These are phyloP conservation scores for Fragilaria crotonensis DNA, from an alignment of 108 stramenopile species.

Conservation along the genomic window DNA sequence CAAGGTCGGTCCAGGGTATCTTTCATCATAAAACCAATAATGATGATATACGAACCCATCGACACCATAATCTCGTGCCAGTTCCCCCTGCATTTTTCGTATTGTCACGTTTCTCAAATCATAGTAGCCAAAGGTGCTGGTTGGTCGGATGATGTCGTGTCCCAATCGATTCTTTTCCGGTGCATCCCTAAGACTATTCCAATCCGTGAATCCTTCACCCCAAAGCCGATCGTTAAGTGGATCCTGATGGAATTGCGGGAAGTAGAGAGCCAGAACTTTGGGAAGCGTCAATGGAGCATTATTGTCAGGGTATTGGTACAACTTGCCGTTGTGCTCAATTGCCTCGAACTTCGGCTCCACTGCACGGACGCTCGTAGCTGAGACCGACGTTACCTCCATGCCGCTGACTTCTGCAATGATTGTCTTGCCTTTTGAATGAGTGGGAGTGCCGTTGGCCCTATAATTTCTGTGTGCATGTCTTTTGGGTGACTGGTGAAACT, in stretches of 20 bases:
- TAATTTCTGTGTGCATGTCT: too few species aligned
- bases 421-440: too few species aligned
- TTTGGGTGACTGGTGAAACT: too few species aligned
- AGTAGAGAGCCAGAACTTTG: conserved; percentile 38
- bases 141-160: conserved; percentile 40
- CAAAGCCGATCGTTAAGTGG: conserved; percentile 53
- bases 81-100: conserved; percentile 33
- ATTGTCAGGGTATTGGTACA: too few species aligned
- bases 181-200: conserved; percentile 35
- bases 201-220: conserved; percentile 57
- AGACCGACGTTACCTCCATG: too few species aligned
- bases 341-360: too few species aligned
- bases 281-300: conserved; percentile 27
- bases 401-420: too few species aligned
- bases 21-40: conserved; percentile 61
- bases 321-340: too few species aligned
- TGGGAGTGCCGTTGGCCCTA: too few species aligned
- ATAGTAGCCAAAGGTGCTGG: conserved; percentile 42
- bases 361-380: too few species aligned
- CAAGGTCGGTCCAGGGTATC: conserved; percentile 38
- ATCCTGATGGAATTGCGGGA: conserved; percentile 67
- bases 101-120: conserved; percentile 27
- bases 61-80: conserved; percentile 45
- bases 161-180: conserved; percentile 33
- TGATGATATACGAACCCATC: conserved; percentile 66